Evolutionary conservation across 805 yeast species (phyloP).

Genomic region (Jamesozyma hellenica): DNA sequence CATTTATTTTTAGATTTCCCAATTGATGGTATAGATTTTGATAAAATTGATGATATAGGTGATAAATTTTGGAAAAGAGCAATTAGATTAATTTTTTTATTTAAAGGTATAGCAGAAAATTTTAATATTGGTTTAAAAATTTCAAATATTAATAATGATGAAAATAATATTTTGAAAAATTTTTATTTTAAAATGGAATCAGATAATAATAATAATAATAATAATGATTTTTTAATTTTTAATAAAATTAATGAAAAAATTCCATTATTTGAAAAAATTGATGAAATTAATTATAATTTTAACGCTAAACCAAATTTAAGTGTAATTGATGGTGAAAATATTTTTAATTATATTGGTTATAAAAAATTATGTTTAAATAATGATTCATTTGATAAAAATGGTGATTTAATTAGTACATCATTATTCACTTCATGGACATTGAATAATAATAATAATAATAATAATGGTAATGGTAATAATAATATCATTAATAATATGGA

Average conservation of each 20-base stretch:
- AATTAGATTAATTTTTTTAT: conserved; percentile 23
- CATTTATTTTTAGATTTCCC: conserved; percentile 54
- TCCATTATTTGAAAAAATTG: conserved; percentile 14
- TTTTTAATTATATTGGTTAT: conserved; percentile 28
- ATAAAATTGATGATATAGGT: conserved; percentile 29
- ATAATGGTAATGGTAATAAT: not conserved
- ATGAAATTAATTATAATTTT: conserved; percentile 15
- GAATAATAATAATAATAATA: conserved; percentile 4
- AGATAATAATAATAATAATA: conserved; percentile 4
- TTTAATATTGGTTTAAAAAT: conserved; percentile 11
- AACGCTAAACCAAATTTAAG: conserved; percentile 18
- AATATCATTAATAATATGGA: not conserved
- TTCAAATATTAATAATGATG: conserved; percentile 9
- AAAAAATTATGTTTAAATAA: conserved; percentile 21
- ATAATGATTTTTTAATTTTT: no score
- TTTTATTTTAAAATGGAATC: conserved; percentile 19
- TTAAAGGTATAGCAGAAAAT: conserved; percentile 23
- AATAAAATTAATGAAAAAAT: conserved; percentile 7
- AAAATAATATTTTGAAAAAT: conserved; percentile 11
- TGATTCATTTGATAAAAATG: conserved; percentile 26
- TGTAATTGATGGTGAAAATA: conserved; percentile 20
- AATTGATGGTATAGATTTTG: conserved; percentile 46
- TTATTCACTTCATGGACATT: conserved; percentile 23
- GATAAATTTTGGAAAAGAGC: conserved; percentile 28
- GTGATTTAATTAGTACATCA: conserved; percentile 27